Conservation (phyloP, 1,139 yeast genomes). For the Candida tropicalis region DNA sequence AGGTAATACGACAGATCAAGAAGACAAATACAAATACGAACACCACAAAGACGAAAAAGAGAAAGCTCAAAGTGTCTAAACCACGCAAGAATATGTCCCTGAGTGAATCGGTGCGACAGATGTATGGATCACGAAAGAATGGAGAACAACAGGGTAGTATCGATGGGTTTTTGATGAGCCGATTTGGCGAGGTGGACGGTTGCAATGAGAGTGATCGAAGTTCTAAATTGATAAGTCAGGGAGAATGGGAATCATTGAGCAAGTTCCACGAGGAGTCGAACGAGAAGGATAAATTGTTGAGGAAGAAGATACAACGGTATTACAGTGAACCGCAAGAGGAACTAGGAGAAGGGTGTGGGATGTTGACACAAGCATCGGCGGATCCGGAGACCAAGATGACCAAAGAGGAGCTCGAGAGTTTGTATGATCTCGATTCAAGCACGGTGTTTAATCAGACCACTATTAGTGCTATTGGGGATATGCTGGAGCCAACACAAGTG, state of each 20-base stretch:
- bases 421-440: constrained; percentile 40
- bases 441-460: not conserved
- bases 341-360: constrained; percentile 9
- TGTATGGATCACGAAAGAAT: not conserved
- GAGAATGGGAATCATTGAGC: constrained; percentile 1
- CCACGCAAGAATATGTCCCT: not conserved
- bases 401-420: constrained; percentile 36
- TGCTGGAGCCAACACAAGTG: too few relatives aligned
- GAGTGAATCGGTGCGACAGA: not conserved
- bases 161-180: not conserved
- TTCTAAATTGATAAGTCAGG: not conserved
- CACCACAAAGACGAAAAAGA: too few relatives aligned
- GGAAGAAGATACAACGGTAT: constrained; percentile 15
- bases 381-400: constrained; percentile 33
- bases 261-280: constrained; percentile 11
- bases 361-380: constrained; percentile 43
- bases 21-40: not conserved
- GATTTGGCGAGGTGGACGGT: not conserved
- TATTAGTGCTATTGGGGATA: constrained; percentile 24
- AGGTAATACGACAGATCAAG: constrained; percentile 14
- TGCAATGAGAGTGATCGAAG: not conserved
- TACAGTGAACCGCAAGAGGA: constrained; percentile 9
- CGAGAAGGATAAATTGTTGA: constrained; percentile 22
- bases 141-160: not conserved
- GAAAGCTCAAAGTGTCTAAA: constrained; percentile 4